These are phyloP conservation scores for Ceratocystis diversiconidia DNA, from an alignment of 2,329 filamentous ascomycete genomes.

Conservation along the genomic window DNA sequence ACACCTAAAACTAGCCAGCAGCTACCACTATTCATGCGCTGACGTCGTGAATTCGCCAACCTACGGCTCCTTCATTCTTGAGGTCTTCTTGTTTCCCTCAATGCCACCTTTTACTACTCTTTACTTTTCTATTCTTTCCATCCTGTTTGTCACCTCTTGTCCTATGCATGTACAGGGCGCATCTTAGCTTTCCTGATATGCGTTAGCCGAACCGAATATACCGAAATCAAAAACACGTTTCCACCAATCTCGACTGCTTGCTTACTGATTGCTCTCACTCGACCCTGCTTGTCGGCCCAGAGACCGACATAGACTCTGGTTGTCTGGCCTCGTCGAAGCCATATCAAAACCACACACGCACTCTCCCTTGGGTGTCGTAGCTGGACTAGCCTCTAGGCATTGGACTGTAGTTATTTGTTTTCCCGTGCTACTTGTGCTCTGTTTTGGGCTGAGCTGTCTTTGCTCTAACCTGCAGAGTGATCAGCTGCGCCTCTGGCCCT, in stretches of 20 bases:
- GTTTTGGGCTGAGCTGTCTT: background rate
- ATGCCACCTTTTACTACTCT: background rate
- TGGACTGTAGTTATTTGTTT: background rate
- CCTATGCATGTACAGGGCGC: background rate
- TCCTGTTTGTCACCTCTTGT: background rate
- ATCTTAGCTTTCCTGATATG: background rate
- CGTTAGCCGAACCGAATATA: background rate
- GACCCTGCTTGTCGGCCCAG: background rate
- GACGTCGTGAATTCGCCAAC: constrained; percentile 10
- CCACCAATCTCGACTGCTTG: background rate
- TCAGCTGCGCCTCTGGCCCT: constrained; percentile 6
- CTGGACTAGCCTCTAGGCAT: background rate
- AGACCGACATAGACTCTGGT: background rate
- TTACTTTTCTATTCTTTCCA: background rate
- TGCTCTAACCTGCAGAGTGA: background rate
- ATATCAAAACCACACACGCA: background rate
- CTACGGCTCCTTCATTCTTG: background rate
- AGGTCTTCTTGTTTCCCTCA: background rate
- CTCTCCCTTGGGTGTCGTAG: too few relatives aligned
- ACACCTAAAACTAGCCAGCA: constrained; percentile 11
- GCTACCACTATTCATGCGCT: constrained; percentile 11
- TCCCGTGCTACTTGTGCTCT: background rate
- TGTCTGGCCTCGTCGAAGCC: background rate
- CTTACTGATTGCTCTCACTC: background rate
- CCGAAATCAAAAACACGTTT: constrained; percentile 6